These are phyloP conservation scores for Candida broadrunensis DNA, from an alignment of 805 yeast genomes.

Conservation along the genomic window DNA sequence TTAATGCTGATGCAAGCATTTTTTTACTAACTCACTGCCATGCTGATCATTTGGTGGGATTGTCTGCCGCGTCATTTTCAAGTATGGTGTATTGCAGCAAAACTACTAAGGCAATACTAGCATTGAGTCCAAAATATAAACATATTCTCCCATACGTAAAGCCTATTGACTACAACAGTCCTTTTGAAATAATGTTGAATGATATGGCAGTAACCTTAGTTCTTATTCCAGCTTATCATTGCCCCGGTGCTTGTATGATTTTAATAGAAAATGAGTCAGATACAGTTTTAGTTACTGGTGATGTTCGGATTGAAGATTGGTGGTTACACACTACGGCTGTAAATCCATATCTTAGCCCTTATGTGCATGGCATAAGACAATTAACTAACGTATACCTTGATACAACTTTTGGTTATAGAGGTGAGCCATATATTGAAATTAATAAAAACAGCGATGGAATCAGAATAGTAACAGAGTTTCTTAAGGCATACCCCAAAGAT, in stretches of 20 bases:
- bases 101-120: conserved; percentile 22
- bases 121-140: conserved; percentile 12
- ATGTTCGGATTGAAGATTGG: conserved; percentile 54
- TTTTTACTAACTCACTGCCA: conserved; percentile 52
- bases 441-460: conserved; percentile 42
- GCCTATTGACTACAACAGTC: conserved; percentile 17
- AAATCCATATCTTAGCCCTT: conserved; percentile 44
- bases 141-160: conserved; percentile 15
- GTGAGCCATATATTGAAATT: conserved; percentile 47
- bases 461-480: conserved; percentile 21
- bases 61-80: conserved; percentile 35
- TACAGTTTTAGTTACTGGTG: conserved; percentile 54
- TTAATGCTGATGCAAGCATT: conserved; percentile 19
- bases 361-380: conserved; percentile 22
- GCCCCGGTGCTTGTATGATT: conserved; percentile 59
- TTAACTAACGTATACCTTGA: conserved; percentile 52
- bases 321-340: conserved; percentile 36
- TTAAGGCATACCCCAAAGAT: conserved; percentile 42
- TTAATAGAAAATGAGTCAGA: conserved; percentile 31
- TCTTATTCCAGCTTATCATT: conserved; percentile 51
- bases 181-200: conserved; percentile 15
- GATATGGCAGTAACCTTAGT: conserved; percentile 29
- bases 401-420: conserved; percentile 49
- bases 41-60: conserved; percentile 51
- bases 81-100: conserved; percentile 47